Evolutionary conservation across 2,329 filamentous ascomycete genomes (phyloP), one percentile per base, ranked within the genome.

Genomic region (Pleoardoris graminearum): DNA sequence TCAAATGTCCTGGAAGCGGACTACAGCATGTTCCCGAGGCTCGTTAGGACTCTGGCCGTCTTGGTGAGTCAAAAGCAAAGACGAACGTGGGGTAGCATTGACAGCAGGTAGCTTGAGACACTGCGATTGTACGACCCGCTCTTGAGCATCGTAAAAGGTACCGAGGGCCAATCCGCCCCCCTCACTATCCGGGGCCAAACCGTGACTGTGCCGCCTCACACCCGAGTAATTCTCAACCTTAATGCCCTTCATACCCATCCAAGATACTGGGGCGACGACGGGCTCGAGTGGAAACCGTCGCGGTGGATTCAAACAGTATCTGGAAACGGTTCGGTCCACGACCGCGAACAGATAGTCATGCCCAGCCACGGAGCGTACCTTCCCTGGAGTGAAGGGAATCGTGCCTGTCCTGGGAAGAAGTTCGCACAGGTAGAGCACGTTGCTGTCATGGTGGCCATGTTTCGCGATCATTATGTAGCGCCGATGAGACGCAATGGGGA

Each of bases 1-100:
- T 64, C 62, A 12, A n/a, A 39, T n/a, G 16, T 41, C 25, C n/a
- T 75, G 70, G 69, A 62, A 73, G 14, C 77, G 76, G 46, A 65
- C 7, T 54, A 61, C 2, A 25, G n/a, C 50, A 14, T 72, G 7
- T 79, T 76, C 49, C 76, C 77, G 0, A 74, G 68, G 16, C 60
- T 81, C 0, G 72, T 71, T 38, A 68, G 77, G 12, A 77, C 74
- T 39, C 48, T 75, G 4, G 68, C 75, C 1, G 59, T 76, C 3
- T 58, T 61, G 16, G 59, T 61, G 42, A 35, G 46, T 50, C 11
- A 11, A 4, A 17, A 21, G 23, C 10, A 33, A 21, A 33, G 14
- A 37, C 6, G 14, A 19, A 16, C 3, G 35, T 7, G 12, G 14
- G 6, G 14, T 19, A 37, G 35, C n/a, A 33, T 37, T 37, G 12